Conservation (phyloP, 2,329 filamentous ascomycete genomes). For the Xylariaceae sp. region DNA sequence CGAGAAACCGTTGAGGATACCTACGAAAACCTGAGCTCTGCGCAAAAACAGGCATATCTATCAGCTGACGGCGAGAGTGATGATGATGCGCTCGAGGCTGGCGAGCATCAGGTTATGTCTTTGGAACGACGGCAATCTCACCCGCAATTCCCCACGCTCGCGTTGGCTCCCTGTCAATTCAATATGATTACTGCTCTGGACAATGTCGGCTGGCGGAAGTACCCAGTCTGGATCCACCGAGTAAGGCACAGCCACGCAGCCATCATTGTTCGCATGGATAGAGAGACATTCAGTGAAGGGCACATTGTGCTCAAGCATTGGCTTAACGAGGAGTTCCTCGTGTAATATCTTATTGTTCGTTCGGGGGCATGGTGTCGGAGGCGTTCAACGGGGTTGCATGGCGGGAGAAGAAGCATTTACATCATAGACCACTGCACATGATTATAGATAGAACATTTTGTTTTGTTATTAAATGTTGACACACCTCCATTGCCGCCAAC, state of each 20-base stretch:
- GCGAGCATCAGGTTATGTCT: constrained; percentile 39
- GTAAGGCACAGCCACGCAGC: constrained; percentile 82
- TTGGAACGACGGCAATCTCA: constrained; percentile 39
- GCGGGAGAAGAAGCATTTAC: not conserved
- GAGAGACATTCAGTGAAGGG: constrained; percentile 70
- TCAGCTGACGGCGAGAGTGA: constrained; percentile 53
- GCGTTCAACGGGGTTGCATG: not conserved
- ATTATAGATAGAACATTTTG: no score
- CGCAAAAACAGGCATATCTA: constrained; percentile 70
- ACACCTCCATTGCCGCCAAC: no score
- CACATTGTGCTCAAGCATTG: constrained; percentile 77
- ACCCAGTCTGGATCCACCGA: constrained; percentile 72
- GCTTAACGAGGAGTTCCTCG: constrained; percentile 70
- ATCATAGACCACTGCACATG: no score
- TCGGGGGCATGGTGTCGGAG: not conserved
- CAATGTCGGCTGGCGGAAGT: constrained; percentile 61
- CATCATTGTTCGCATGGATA: constrained; percentile 76
- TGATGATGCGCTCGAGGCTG: constrained; percentile 33
- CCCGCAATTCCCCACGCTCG: constrained; percentile 64
- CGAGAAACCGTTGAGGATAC: constrained; percentile 74
- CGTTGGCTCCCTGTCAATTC: constrained; percentile 77
- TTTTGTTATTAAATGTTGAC: no score
- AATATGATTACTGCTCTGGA: constrained; percentile 79
- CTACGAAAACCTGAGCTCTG: constrained; percentile 69
- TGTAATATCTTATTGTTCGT: constrained; percentile 37